A percentile compares a stretch with the other conserved stretches of the same genome.
These are phyloP conservation scores for Brassica juncea DNA, from an alignment of 345 rosid species.

Conservation along the genomic window DNA sequence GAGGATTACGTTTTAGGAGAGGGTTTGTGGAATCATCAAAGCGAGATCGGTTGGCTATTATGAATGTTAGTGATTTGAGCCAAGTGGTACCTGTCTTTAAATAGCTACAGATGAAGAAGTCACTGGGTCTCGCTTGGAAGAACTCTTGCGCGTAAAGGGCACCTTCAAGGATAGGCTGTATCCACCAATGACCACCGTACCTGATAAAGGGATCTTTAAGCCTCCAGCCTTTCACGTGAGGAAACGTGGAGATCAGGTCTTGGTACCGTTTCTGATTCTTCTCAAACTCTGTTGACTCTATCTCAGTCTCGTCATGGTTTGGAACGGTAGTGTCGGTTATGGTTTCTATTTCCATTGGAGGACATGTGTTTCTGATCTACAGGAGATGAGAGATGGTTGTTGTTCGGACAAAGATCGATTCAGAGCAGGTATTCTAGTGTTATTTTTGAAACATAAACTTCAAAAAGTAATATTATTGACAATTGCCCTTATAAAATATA, in stretches of 20 bases:
- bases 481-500: too few relatives aligned
- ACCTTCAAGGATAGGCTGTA: neutral
- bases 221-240: neutral
- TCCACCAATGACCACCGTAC: neutral
- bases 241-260: neutral
- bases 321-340: neutral
- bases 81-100: neutral
- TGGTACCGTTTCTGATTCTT: neutral
- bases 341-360: neutral
- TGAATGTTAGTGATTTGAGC: neutral
- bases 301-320: neutral
- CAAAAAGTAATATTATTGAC: too few relatives aligned
- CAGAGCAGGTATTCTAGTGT: neutral
- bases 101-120: neutral
- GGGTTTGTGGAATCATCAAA: neutral
- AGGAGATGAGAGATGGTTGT: neutral
- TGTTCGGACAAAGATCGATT: neutral
- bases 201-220: neutral
- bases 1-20: neutral
- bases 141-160: neutral
- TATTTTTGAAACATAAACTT: too few relatives aligned
- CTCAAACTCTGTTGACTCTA: neutral
- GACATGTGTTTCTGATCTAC: neutral
- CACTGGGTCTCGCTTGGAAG: neutral
- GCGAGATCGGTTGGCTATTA: neutral